phyloP scores from a whole-genome alignment of 805 yeast genomes.

The Spathaspora girioi region DNA sequence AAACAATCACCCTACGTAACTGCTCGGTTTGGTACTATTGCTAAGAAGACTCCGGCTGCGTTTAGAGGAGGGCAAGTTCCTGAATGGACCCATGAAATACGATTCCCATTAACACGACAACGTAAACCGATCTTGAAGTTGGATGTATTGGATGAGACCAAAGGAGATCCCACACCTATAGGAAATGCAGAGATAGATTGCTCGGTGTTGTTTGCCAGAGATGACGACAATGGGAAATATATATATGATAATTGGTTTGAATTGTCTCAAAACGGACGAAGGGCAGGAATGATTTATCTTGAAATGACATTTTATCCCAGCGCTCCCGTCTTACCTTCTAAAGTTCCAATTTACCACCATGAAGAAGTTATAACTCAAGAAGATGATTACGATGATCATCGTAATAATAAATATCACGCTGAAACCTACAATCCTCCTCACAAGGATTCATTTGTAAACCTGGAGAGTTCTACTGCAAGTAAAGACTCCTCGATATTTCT shows the following conservation, averaged over 20 bases:
- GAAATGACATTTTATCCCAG: conserved; percentile 89
- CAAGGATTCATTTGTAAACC: conserved; percentile 21
- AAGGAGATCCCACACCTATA: conserved; percentile 80
- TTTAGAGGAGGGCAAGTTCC: conserved; percentile 95
- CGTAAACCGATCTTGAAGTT: conserved; percentile 62
- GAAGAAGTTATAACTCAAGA: not conserved
- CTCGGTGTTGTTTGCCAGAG: conserved; percentile 56
- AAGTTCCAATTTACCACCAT: conserved; percentile 12
- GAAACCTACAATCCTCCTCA: not conserved
- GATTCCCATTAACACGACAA: conserved; percentile 63
- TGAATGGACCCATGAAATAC: conserved; percentile 73
- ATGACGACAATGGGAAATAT: conserved; percentile 48
- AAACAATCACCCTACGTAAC: conserved; percentile 93
- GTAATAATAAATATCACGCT: not conserved
- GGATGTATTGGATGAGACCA: conserved; percentile 80
- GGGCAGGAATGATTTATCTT: conserved; percentile 84
- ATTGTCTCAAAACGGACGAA: conserved; percentile 59
- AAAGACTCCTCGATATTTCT: conserved; percentile 12
- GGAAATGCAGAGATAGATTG: conserved; percentile 81
- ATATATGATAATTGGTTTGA: conserved; percentile 88
- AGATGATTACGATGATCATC: not conserved
- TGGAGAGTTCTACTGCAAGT: conserved; percentile 9
- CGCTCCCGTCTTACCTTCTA: conserved; percentile 42
- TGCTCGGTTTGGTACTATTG: conserved; percentile 74
- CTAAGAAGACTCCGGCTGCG: conserved; percentile 73